Evolutionary conservation across 2,329 filamentous ascomycete genomes (phyloP).

Genomic region (Davidsoniella neocaledoniae): DNA sequence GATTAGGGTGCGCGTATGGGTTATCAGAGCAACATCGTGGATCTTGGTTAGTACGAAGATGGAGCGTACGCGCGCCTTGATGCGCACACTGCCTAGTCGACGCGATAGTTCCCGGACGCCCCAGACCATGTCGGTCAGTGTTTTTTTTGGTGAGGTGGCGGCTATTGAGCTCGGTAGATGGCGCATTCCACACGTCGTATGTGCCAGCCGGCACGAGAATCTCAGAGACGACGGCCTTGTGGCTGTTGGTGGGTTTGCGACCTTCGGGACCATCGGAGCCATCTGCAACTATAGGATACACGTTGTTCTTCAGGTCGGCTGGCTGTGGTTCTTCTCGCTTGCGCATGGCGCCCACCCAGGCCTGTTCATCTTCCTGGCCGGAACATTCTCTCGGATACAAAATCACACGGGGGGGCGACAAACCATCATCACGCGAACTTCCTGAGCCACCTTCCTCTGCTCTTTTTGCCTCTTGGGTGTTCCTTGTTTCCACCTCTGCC

Average conservation of each 20-base stretch:
- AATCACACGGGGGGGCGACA: no score
- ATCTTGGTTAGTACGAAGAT: slow-evolving; percentile 85
- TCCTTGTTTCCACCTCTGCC: no score
- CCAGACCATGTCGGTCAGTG: slow-evolving; percentile 90
- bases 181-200: no score
- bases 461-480: no score
- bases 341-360: slow-evolving; percentile 34
- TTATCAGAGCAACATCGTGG: slow-evolving; percentile 68
- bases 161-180: slow-evolving; percentile 26
- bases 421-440: no score
- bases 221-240: slow-evolving; percentile 16
- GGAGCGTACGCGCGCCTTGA: slow-evolving; percentile 65
- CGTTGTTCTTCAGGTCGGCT: no score
- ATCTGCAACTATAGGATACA: no score
- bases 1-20: slow-evolving; percentile 58
- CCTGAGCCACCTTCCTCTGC: no score
- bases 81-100: slow-evolving; percentile 62
- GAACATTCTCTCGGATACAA: slow-evolving; percentile 16
- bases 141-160: slow-evolving; percentile 90
- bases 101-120: slow-evolving; percentile 83
- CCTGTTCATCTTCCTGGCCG: slow-evolving; percentile 40
- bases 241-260: no score
- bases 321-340: slow-evolving; percentile 16
- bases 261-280: no score
- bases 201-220: not conserved